Percentiles rank a stretch among this genome's conserved stretches.
Conservation (phyloP, 2,329 filamentous ascomycete species). For the Diaporthe helianthi region DNA sequence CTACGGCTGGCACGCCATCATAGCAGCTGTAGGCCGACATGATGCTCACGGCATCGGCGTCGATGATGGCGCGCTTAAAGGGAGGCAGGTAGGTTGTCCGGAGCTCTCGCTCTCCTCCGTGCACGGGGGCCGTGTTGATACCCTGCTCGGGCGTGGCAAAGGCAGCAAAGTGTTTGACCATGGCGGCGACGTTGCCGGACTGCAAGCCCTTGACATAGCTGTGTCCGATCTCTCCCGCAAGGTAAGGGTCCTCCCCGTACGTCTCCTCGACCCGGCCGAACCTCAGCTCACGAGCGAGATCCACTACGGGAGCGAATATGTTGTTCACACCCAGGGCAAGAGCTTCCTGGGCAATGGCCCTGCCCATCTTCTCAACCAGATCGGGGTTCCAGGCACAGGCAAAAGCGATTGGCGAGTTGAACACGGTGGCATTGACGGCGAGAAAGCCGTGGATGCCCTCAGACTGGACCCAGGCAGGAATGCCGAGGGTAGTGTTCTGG, state of each 20-base stretch:
- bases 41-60: constrained; percentile 70
- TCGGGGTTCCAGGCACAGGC: constrained; percentile 74
- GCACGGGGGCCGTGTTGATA: constrained; percentile 69
- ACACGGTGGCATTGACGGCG: constrained; percentile 76
- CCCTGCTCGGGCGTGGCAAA: constrained; percentile 75
- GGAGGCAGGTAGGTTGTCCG: constrained; percentile 63
- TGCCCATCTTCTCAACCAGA: constrained; percentile 71
- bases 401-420: constrained; percentile 78
- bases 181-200: constrained; percentile 69
- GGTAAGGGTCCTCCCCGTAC: constrained; percentile 72
- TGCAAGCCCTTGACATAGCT: constrained; percentile 65
- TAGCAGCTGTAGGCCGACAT: constrained; percentile 81
- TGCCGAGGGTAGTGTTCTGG: constrained; percentile 71
- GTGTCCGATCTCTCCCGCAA: constrained; percentile 73
- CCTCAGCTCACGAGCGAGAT: constrained; percentile 74
- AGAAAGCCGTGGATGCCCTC: constrained; percentile 79
- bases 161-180: constrained; percentile 78
- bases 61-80: constrained; percentile 75
- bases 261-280: constrained; percentile 79
- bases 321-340: constrained; percentile 74
- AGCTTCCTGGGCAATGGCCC: constrained; percentile 70
- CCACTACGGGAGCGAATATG: constrained; percentile 73
- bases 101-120: constrained; percentile 60
- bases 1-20: constrained; percentile 73
- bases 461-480: constrained; percentile 75